Conservation (phyloP, 2,329 filamentous ascomycete genomes). For the Fusarium metavorans region DNA sequence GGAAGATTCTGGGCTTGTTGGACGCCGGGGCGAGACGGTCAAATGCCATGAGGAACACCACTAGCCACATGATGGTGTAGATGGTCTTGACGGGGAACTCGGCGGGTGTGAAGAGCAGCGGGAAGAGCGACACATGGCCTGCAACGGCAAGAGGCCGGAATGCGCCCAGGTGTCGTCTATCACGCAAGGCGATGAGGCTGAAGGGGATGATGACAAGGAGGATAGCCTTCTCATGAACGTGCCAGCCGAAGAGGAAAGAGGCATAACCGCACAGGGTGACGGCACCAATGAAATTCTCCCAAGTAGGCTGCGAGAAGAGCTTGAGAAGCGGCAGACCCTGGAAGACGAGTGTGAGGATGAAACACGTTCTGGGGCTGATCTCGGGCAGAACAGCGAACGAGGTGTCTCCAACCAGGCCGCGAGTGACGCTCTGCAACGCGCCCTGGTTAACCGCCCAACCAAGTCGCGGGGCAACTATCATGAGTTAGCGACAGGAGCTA, state of each 20-base stretch:
- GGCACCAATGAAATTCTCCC: slow-evolving; percentile 90
- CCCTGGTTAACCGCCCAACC: slow-evolving; percentile 78
- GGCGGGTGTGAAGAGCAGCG: slow-evolving; percentile 88
- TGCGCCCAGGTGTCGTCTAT: slow-evolving; percentile 89
- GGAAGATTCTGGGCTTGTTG: slow-evolving; percentile 81
- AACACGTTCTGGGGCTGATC: slow-evolving; percentile 83
- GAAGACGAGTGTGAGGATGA: slow-evolving; percentile 84
- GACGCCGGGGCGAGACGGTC: slow-evolving; percentile 89
- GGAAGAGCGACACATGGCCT: slow-evolving; percentile 95
- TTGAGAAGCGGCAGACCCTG: slow-evolving; percentile 84
- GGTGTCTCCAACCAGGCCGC: slow-evolving; percentile 92
- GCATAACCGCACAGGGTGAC: slow-evolving; percentile 95
- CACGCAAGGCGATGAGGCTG: slow-evolving; percentile 89
- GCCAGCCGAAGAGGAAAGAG: slow-evolving; percentile 98
- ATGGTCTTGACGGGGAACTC: slow-evolving; percentile 95
- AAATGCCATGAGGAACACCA: slow-evolving; percentile 87
- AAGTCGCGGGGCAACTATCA: slow-evolving; percentile 81
- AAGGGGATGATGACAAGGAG: slow-evolving; percentile 95
- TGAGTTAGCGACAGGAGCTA: slow-evolving; percentile 16
- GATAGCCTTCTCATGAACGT: slow-evolving; percentile 98
- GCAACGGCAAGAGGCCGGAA: slow-evolving; percentile 93
- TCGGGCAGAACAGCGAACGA: slow-evolving; percentile 94
- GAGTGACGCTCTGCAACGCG: slow-evolving; percentile 88
- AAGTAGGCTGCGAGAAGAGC: slow-evolving; percentile 83
- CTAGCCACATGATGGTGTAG: slow-evolving; percentile 93